These are phyloP conservation scores for Agapanthus africanus DNA, from an alignment of 106 monocot genomes.

Conservation along the genomic window DNA sequence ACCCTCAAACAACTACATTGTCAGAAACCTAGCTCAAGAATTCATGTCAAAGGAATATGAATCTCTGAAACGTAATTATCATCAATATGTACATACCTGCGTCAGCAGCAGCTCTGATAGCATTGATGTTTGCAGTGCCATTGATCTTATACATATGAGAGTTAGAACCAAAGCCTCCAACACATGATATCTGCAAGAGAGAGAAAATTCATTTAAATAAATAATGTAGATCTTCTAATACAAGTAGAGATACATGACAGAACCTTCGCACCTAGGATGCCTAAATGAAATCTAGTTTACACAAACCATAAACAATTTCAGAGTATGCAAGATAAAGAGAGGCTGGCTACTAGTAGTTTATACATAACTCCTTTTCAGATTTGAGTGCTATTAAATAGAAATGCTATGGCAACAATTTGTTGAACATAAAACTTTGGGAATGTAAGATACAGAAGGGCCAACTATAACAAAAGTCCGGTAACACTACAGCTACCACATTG, in stretches of 20 bases:
- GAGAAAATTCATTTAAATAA: constrained; percentile 9
- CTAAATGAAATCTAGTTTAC: constrained; percentile 2
- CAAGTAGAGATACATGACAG: background rate
- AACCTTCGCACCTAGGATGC: background rate
- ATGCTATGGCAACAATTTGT: background rate
- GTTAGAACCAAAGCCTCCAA: constrained; percentile 96
- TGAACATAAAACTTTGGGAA: background rate
- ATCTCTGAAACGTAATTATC: too few species aligned
- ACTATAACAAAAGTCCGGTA: background rate
- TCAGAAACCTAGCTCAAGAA: too few species aligned
- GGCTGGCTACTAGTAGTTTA: background rate
- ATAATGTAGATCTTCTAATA: background rate
- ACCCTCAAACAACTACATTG: too few species aligned
- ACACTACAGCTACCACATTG: background rate
- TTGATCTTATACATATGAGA: constrained; percentile 96
- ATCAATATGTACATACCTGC: constrained; percentile 44
- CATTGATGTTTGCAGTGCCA: constrained; percentile 97
- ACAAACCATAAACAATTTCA: background rate
- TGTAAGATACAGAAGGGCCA: background rate
- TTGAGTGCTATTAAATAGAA: background rate
- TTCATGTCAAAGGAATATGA: too few species aligned
- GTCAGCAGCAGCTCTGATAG: constrained; percentile 84
- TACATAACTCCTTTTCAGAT: background rate
- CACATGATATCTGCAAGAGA: constrained; percentile 42
- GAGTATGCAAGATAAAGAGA: background rate